Evolutionary conservation across 768 basidiomycete genomes (phyloP), one percentile per base, ranked within the genome.

Genomic region (Peribolospora kevripleyi): DNA sequence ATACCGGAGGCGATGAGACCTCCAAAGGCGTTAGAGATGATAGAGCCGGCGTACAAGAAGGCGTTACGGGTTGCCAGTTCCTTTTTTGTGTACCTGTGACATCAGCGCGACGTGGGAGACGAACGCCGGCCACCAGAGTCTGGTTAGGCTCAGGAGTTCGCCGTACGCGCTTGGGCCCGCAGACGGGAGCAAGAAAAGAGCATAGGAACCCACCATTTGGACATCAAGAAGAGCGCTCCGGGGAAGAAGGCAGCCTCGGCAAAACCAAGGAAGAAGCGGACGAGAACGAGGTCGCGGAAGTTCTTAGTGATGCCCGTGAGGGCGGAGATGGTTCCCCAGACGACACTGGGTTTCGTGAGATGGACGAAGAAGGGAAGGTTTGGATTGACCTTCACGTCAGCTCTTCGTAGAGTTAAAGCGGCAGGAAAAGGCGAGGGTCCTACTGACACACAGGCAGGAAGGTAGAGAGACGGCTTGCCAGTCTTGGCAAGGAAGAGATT

Each of bases 391-490:
- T 40, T 2, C 11, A 41, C 40, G 48, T 49, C 7, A 49, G 48
- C 36, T 38, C 6, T 37, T 6, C 7, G 36, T 10, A 49, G 37
- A 39, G 5, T 6, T 4, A 13, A n/a, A 11, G 39, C n/a, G 37
- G 4, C 8, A 40, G 11, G 40, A 10, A 36, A 9, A 47, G 8
- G 25, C 5, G 51, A 61, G 48, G 0, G 41, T 66, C 4, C 82
- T 84, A 82, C 82, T 84, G 41, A 80, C 61, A 65, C 57, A 11
- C 58, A 60, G 5, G n/a, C 3, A 1, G 64, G 64, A 3, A 70
- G 63, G 58, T 66, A 69, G 54, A 66, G 54, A 3, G 62, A 64
- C 0, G 70, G 69, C 7, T 61, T 55, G 0, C 63, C 65, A 7
- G 57, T 57, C 40, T 55, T 56, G 25, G 61, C 56, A 14, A 68